A percentile compares a stretch with the other conserved stretches of the same genome.
These are phyloP conservation scores for Phytophthora tubulina DNA, from an alignment of 352 stramenopile genomes.

Conservation along the genomic window DNA sequence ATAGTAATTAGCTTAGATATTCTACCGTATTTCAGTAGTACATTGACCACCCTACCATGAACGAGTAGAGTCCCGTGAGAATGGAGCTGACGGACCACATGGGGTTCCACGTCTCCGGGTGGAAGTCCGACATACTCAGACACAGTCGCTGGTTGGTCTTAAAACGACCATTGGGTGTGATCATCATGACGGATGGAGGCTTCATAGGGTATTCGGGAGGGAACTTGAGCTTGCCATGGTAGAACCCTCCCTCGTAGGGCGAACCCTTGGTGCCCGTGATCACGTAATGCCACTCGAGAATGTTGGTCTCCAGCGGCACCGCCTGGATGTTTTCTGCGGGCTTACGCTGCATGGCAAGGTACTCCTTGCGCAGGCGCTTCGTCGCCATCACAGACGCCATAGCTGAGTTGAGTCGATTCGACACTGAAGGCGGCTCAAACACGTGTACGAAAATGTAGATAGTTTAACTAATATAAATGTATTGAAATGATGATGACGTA, in stretches of 20 bases:
- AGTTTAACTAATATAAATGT: constrained; percentile 8
- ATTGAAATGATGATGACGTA: constrained; percentile 17
- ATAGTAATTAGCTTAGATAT: constrained; percentile 3
- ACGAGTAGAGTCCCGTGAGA: constrained; percentile 95
- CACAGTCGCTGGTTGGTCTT: constrained; percentile 95
- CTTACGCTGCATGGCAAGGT: constrained; percentile 91
- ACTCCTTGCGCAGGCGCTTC: constrained; percentile 94
- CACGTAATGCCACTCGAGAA: constrained; percentile 97
- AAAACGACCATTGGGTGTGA: constrained; percentile 95
- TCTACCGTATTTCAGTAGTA: constrained; percentile 29
- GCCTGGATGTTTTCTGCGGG: constrained; percentile 93
- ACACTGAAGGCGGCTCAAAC: constrained; percentile 13
- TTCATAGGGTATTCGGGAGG: constrained; percentile 96
- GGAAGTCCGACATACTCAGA: constrained; percentile 96
- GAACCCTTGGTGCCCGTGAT: constrained; percentile 78
- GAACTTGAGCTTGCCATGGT: constrained; percentile 94
- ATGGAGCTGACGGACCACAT: constrained; percentile 97
- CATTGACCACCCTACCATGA: constrained; percentile 78
- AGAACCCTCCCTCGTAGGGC: constrained; percentile 91
- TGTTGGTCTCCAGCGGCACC: constrained; percentile 92
- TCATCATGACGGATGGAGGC: constrained; percentile 95
- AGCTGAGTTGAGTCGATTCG: constrained; percentile 7
- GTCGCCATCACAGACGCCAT: constrained; percentile 89
- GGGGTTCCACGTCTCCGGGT: constrained; percentile 96
- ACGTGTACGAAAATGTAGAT: constrained; percentile 13